Percentiles rank a stretch among this genome's conserved stretches.
These are phyloP conservation scores for Pezicula neosporulosa DNA, from an alignment of 2,329 filamentous ascomycete species.

Conservation along the genomic window DNA sequence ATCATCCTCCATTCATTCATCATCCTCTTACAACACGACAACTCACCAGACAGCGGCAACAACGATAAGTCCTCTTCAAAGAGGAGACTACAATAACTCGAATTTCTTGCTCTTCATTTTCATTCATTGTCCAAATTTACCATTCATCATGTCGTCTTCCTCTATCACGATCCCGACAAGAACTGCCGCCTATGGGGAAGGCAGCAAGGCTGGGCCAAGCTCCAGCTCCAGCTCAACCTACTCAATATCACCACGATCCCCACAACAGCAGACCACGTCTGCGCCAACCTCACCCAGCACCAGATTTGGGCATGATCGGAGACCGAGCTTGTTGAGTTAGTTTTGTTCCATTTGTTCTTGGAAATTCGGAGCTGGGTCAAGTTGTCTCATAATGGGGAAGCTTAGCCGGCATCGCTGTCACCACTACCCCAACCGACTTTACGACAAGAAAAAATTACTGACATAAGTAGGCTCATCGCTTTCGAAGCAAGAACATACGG, in stretches of 20 bases:
- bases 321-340: slow-evolving; percentile 61
- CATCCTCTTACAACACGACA: neutral
- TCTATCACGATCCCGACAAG: slow-evolving; percentile 64
- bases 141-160: slow-evolving; percentile 54
- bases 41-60: neutral
- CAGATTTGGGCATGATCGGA: slow-evolving; percentile 48
- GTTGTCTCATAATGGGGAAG: neutral
- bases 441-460: slow-evolving; percentile 16
- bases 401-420: neutral
- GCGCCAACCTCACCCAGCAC: slow-evolving; percentile 30
- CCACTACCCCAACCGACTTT: neutral
- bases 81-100: neutral
- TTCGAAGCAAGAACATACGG: slow-evolving; percentile 72
- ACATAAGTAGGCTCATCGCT: slow-evolving; percentile 61
- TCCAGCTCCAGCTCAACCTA: slow-evolving; percentile 49
- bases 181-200: slow-evolving; percentile 34
- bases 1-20: no score
- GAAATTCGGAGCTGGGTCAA: neutral
- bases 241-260: slow-evolving; percentile 51
- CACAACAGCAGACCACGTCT: slow-evolving; percentile 38
- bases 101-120: slow-evolving; percentile 5
- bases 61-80: slow-evolving; percentile 4
- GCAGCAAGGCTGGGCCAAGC: slow-evolving; percentile 36
- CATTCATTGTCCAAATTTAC: slow-evolving; percentile 1
- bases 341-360: slow-evolving; percentile 12